Evolutionary conservation across 345 rosid genomes (phyloP), one percentile per base, ranked within the genome.

Genomic region (Eucalyptus brandiana): DNA sequence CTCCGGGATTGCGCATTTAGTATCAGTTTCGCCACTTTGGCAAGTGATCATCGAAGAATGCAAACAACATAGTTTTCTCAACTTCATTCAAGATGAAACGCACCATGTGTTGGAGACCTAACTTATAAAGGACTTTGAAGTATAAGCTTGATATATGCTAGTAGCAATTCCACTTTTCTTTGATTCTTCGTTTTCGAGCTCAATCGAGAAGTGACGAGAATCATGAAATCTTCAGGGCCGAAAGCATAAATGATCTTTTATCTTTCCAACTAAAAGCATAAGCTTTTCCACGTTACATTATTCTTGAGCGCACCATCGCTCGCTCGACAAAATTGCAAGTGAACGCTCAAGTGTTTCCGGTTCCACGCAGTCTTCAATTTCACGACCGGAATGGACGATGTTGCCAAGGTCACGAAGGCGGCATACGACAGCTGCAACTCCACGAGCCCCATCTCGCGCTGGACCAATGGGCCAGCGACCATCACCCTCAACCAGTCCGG

Each of bases 281-380:
- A 56, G 30, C 62, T 56, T 56, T 56, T 56, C 62, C 30, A 24
- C 30, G 30, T 56, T 56, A 0, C 62, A 56, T 56, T 56, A 56
- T 56, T 56, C 80, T 80, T 92, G 16, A 60, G 69, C 32, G 69
- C 32, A 60, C 16, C n/a, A 26, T 60, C 4, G 69, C 32, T 60
- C 32, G 16, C 67, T 28, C 4, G 32, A 28, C 69, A 60, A 60
- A 13, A 28, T 60, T 60, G 69, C 69, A 28, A 56, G 69, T 3
- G 69, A 28, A 28, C 4, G 69, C 32, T 60, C 69, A 53, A 18
- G 28, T 51, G 18, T 72, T 50, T 76, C 10, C 30, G 49, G 21
- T 26, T 24, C 34, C 62, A 26, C 6, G 80, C 91, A 94, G 97
- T 89, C 50, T 95, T 94, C 49, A 93, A 92, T 88, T 95, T 91